Evolutionary conservation across 2,329 filamentous ascomycete genomes (phyloP), one percentile per base, ranked within the genome.

Genomic region (Colletotrichum orchidophilum): DNA sequence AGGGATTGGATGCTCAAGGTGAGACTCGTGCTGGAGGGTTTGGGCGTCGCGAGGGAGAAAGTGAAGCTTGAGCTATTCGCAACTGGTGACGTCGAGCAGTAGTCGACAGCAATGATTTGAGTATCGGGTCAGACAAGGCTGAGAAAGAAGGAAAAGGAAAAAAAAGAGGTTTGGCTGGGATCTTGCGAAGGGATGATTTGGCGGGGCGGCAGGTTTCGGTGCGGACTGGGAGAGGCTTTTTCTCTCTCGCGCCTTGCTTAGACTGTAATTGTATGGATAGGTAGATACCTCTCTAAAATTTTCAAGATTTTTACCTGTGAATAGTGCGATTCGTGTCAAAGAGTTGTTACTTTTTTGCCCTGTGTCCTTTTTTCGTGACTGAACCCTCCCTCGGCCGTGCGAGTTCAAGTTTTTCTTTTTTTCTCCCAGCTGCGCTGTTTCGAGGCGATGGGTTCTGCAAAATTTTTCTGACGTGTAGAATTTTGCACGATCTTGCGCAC

Each of bases 1-100:
- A 85, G 86, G 71, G 77, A 79, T 8, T 95, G 94, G 83, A 95
- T 95, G 93, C 75, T 85, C 11, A 87, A 89, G 46, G 82, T 88
- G 26, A 83, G 88, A 73, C 79, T 81, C 8, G 85, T 83, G 74
- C 82, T 95, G 67, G 81, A 85, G 74, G 81, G 76, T 3, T 80
- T 83, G 66, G 91, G 91, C 0, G 91, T 94, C 1, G 80, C 83
- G 1, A 79, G 80, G n/a, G 85, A 85, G 33, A 87, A 89, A 74
- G 86, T 93, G 65, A 87, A 90, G 76, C 85, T 93, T 74, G 93
- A 95, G 80, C 79, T 93, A 33, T 94, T 93, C 74, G 87, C 85
- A n/a, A 90, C 89, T 1, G 89, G 89, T 18, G 81, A 84, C 63
- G 77, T 83, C 42, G 60, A 73, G 46, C 31, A 70, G 31, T 63